Evolutionary conservation across 345 rosid species (phyloP).

Genomic region (Boechera stricta): DNA sequence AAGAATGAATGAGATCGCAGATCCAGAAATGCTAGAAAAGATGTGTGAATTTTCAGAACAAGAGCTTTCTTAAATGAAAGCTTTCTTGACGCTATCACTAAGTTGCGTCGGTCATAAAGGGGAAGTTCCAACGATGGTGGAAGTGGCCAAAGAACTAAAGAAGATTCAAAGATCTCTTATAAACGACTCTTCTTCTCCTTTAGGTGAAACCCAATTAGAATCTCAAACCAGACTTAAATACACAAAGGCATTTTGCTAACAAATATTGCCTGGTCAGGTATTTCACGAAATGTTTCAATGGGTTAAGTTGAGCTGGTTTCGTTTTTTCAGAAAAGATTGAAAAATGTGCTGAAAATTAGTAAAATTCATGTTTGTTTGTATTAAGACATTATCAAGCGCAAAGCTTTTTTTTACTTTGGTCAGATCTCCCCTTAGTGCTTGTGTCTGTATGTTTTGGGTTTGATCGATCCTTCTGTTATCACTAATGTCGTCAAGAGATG

Average conservation of each 20-base stretch:
- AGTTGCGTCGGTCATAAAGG: background rate
- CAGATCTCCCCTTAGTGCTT: background rate
- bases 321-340: background rate
- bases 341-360: background rate
- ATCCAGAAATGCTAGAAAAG: background rate
- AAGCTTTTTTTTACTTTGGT: background rate
- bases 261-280: background rate
- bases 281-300: background rate
- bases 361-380: background rate
- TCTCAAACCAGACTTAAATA: background rate
- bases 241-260: background rate
- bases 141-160: constrained; percentile 9
- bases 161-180: background rate
- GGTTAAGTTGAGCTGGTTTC: background rate
- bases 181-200: background rate
- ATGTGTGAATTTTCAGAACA: background rate
- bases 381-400: background rate
- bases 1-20: background rate
- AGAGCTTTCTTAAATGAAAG: background rate
- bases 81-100: background rate
- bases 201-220: background rate
- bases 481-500: background rate
- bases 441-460: background rate
- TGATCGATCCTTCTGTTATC: background rate
- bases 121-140: constrained; percentile 8